A percentile compares a stretch with the other conserved stretches of the same genome.
phyloP scores from a whole-genome alignment of 805 yeast genomes.

The Debaryomyces tyrocola region DNA sequence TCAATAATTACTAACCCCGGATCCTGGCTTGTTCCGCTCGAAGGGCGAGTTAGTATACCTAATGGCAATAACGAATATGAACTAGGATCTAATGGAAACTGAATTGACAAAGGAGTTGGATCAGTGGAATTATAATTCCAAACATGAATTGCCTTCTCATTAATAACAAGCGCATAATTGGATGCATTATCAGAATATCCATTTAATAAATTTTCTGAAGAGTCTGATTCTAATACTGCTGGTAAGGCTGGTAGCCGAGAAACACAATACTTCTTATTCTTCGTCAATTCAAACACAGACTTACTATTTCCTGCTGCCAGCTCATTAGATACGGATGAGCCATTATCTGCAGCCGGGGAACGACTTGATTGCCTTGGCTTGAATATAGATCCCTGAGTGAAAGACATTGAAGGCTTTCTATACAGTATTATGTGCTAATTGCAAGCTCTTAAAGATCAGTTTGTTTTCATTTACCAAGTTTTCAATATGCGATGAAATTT shows the following conservation, averaged over 20 bases:
- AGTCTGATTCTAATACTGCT: constrained; percentile 22
- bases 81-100: constrained; percentile 43
- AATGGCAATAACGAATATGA: constrained; percentile 39
- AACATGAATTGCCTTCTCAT: constrained; percentile 53
- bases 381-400: constrained; percentile 11
- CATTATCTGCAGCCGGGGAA: background rate
- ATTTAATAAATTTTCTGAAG: constrained; percentile 16
- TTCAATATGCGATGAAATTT: background rate
- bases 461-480: background rate
- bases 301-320: background rate
- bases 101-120: constrained; percentile 54
- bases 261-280: constrained; percentile 58
- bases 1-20: constrained; percentile 76
- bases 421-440: background rate
- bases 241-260: constrained; percentile 60
- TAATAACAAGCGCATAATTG: constrained; percentile 49
- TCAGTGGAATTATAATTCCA: constrained; percentile 72
- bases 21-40: constrained; percentile 46
- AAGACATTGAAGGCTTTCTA: constrained; percentile 7
- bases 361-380: constrained; percentile 12
- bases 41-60: constrained; percentile 59
- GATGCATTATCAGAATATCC: constrained; percentile 51
- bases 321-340: background rate
- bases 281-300: constrained; percentile 47
- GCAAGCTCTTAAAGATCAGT: background rate